phyloP scores from a whole-genome alignment of 805 yeast genomes.

The Tetrapisispora namnaoensis region DNA sequence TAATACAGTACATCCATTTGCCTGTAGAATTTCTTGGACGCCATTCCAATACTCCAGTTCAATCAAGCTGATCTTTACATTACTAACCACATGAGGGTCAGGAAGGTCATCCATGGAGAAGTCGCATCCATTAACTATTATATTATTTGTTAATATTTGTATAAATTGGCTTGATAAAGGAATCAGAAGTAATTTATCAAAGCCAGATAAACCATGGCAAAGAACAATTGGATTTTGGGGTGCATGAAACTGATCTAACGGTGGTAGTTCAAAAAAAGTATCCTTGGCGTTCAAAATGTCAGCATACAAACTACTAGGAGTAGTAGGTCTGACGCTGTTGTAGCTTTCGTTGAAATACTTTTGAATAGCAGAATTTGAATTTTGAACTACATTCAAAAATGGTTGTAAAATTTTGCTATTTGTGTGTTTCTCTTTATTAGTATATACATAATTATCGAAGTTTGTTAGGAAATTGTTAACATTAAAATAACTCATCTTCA shows the following conservation, averaged over 20 bases:
- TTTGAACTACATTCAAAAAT: background rate
- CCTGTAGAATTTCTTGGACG: constrained; percentile 48
- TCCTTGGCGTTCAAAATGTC: background rate
- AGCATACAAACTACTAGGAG: background rate
- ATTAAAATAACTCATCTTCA: too few species aligned
- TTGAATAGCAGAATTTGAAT: background rate
- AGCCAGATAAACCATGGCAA: constrained; percentile 85
- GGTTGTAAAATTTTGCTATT: background rate
- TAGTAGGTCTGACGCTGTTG: background rate
- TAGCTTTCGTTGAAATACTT: background rate
- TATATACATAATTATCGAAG: too few species aligned
- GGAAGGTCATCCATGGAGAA: constrained; percentile 11
- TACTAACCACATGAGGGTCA: background rate
- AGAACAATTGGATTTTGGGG: constrained; percentile 68
- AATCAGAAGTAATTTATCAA: constrained; percentile 43
- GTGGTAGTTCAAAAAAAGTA: background rate
- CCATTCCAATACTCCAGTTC: constrained; percentile 75
- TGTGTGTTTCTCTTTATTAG: too few species aligned
- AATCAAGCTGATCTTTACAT: constrained; percentile 23
- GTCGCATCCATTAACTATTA: constrained; percentile 13
- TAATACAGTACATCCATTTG: constrained; percentile 56
- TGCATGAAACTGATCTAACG: constrained; percentile 37
- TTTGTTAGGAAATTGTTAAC: too few species aligned
- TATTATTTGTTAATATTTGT: constrained; percentile 14
- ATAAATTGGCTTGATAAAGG: constrained; percentile 33